Conservation (phyloP, 495 filamentous ascomycete genomes). For the Penicillium angulare region DNA sequence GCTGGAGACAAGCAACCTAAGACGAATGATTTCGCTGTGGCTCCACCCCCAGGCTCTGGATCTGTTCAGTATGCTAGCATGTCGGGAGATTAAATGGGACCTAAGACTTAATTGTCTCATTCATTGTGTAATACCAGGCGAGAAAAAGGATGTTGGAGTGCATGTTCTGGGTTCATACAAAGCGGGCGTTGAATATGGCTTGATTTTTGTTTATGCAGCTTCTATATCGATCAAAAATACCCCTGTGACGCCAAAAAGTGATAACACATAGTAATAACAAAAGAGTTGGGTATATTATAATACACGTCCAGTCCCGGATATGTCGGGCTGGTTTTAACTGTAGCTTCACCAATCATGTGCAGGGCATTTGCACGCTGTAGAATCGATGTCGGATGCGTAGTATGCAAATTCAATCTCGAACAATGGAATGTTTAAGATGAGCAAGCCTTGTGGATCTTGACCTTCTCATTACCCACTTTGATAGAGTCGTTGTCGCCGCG, state of each 20-base stretch:
- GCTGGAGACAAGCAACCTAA: constrained; percentile 41
- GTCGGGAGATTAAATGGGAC: constrained; percentile 63
- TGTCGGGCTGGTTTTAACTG: background rate
- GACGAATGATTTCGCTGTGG: constrained; percentile 53
- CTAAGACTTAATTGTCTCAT: background rate
- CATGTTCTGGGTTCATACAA: constrained; percentile 32
- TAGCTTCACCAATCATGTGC: background rate
- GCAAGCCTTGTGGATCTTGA: constrained; percentile 48
- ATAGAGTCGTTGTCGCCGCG: constrained; percentile 88
- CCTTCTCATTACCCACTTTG: constrained; percentile 52
- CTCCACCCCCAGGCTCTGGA: constrained; percentile 78
- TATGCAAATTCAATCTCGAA: too few species aligned
- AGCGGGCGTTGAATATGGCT: constrained; percentile 41
- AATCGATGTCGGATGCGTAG: too few species aligned
- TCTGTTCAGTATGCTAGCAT: constrained; percentile 84
- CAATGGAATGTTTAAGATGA: constrained; percentile 39
- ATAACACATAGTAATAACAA: constrained; percentile 23
- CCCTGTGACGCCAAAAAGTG: constrained; percentile 33
- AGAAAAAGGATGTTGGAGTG: constrained; percentile 14
- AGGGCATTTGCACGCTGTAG: background rate
- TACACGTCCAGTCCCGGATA: constrained; percentile 29
- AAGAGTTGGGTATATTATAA: constrained; percentile 50
- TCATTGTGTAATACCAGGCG: background rate
- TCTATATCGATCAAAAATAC: constrained; percentile 35
- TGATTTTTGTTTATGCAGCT: constrained; percentile 36